These are phyloP conservation scores for Linum usitatissimum DNA, from an alignment of 345 rosid species.

Conservation along the genomic window DNA sequence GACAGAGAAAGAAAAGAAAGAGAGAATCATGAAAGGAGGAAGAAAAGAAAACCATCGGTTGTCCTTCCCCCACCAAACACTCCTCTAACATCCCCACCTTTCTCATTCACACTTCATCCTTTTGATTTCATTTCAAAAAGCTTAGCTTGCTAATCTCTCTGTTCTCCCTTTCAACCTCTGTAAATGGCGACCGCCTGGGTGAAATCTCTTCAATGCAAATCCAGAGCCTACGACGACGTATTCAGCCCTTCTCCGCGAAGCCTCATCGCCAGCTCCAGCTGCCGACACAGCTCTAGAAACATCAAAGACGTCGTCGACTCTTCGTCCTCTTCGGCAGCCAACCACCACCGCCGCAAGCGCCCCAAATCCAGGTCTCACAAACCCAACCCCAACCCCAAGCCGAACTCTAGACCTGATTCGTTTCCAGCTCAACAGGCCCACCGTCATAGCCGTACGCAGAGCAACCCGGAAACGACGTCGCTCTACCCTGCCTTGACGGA, in stretches of 20 bases:
- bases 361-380: slow-evolving; percentile 10
- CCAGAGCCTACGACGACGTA: slow-evolving; percentile 86
- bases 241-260: slow-evolving; percentile 38
- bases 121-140: no score
- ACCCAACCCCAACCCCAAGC: slow-evolving; percentile 19
- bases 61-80: no score
- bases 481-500: slow-evolving; percentile 57
- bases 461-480: slow-evolving; percentile 27
- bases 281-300: slow-evolving; percentile 48
- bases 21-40: not conserved
- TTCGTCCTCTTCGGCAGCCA: slow-evolving; percentile 24
- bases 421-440: slow-evolving; percentile 12
- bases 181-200: slow-evolving; percentile 78
- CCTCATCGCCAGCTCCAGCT: slow-evolving; percentile 48
- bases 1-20: not conserved
- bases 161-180: not conserved
- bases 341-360: slow-evolving; percentile 11
- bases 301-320: slow-evolving; percentile 65
- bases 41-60: not conserved
- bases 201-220: slow-evolving; percentile 83
- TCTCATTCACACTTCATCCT: not conserved
- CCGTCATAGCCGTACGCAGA: slow-evolving; percentile 19
- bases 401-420: slow-evolving; percentile 18
- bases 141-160: not conserved
- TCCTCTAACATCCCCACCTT: not conserved